Evolutionary conservation across 139 green algal genomes (phyloP), one percentile per base, ranked within the genome.

Genomic region (Protoeuglena noctilucae): DNA sequence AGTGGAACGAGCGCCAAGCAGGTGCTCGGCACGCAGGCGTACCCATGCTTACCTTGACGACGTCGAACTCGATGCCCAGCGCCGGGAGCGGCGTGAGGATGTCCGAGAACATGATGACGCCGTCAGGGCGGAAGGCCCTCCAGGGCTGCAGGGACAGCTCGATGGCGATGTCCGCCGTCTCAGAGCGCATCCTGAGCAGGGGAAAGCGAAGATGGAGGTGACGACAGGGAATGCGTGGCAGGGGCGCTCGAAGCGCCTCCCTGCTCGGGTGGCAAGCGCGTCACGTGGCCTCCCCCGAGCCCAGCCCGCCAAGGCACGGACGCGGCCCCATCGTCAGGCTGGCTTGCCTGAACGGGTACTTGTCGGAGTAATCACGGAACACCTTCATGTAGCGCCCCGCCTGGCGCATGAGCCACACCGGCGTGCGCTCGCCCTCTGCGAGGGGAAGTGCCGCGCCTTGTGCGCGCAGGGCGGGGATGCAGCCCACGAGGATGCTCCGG

Each of bases 341-440:
- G n/a, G n/a, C n/a, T n/a, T n/a, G n/a, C n/a, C n/a, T n/a, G 71
- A 98, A 98, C 1, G 71, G 68, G 46, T 89, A 86, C 68, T 83
- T 88, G 69, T 95, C 80, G 27, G 79, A 93, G 56, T 81, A 96
- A 73, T 89, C 74, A 2, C 91, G 59, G 72, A 99, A 99, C 14
- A 84, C 91, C 3, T 79, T 78, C 92, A 99, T 99, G 78, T 98
- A 99, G 12, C 92, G 75, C 5, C 92, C 92, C 5, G 92, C 92
- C 58, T 99, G 92, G 2, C 92, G 72, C 92, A 99, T 97, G 12
- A 99, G 79, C 92, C 92, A 99, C 28, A 99, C 92, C 0, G 92
- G 92, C 1, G 87, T 92, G 16, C 92, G 67, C 72, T 98, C 91
- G 6, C 72, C 84, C 28, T 93, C 80, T 93, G 75, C 31, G 61